Base-by-base conservation (phyloP, 768 basidiomycete species). In the Naganishia vaughanmartiniae region DNA sequence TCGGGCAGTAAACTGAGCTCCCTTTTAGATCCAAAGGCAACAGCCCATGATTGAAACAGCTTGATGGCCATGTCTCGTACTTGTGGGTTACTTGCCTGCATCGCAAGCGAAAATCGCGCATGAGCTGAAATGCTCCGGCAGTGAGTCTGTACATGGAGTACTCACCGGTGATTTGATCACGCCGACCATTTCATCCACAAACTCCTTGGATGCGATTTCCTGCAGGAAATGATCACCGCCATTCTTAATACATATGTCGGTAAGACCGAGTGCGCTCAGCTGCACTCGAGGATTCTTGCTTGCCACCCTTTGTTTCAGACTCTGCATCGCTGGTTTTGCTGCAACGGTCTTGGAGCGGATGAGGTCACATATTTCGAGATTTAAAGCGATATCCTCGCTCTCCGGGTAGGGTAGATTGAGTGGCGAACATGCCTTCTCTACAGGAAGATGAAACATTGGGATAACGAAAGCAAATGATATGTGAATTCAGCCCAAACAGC, bases 271-370 rank as follows among this genome's bases (percentile, higher is more conserved):
- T n/a, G 92, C 87, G 70, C 93, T 84, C 34, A 94, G 84, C 81
- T 93, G 92, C 10, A 95, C 93, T 75, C 98, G 95, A 0, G 93
- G 93, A 80, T 99, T 99, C 86, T 90, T 91, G 83, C 95, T 91
- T 76, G 89, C 89, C 60, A 98, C 84, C 60, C 94, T 86, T 30
- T 89, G 87, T 82, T 93, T 93, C 77, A 99, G 84, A 24, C 89
- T 87, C 70, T 89, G 89, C 89, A 93, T 90, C 4, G 95, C 90
- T 71, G 90, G 88, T 82, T 90, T 90, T 21, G 94, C 88, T 21
- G 87, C 86, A 0, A 89, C 89, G 51, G 90, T 87, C 84, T 95
- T 94, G 7, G 92, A 92, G 66, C 93, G 88, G 79, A 99, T 93
- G 82, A 94, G 90, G 82, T 99, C 96, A 74, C 92, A 93, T 84